Percentiles rank a stretch among this genome's conserved stretches.
These are phyloP conservation scores for Akanthomyces dipterigenus DNA, from an alignment of 2,329 filamentous ascomycete species.

Conservation along the genomic window DNA sequence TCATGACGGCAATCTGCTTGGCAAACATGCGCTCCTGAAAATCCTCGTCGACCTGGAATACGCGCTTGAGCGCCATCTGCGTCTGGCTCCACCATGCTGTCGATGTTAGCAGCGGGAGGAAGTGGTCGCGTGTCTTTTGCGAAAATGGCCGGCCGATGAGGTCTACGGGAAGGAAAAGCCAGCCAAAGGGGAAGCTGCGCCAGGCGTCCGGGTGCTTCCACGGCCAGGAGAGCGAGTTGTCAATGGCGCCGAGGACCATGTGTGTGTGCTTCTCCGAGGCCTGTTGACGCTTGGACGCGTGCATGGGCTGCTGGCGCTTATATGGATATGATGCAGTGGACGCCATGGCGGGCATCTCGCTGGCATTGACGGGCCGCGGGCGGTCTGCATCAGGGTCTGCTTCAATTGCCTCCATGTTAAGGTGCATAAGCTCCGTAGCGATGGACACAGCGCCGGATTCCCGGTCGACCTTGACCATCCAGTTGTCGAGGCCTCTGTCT, in stretches of 20 bases:
- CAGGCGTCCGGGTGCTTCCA: slow-evolving; percentile 97
- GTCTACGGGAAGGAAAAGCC: slow-evolving; percentile 94
- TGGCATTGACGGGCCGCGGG: slow-evolving; percentile 55
- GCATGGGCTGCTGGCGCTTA: slow-evolving; percentile 76
- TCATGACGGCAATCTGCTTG: slow-evolving; percentile 98
- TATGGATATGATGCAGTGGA: slow-evolving; percentile 58
- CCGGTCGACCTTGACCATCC: slow-evolving; percentile 98
- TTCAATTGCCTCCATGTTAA: slow-evolving; percentile 50
- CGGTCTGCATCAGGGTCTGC: slow-evolving; percentile 40
- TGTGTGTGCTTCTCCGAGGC: slow-evolving; percentile 43
- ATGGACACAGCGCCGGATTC: slow-evolving; percentile 77
- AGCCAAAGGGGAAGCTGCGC: slow-evolving; percentile 94
- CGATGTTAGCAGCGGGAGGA: slow-evolving; percentile 90
- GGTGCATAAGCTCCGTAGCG: slow-evolving; percentile 67
- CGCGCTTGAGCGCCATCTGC: slow-evolving; percentile 72
- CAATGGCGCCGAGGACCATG: slow-evolving; percentile 84
- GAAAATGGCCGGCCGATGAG: slow-evolving; percentile 95
- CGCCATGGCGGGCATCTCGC: slow-evolving; percentile 33
- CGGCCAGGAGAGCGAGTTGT: slow-evolving; percentile 96
- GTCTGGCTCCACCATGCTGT: slow-evolving; percentile 97
- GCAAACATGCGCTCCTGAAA: slow-evolving; percentile 99
- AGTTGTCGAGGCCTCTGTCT: slow-evolving; percentile 92
- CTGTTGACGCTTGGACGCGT: slow-evolving; percentile 50
- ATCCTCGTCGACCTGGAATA: slow-evolving; percentile 88
- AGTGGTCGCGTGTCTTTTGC: slow-evolving; percentile 86